Base-by-base conservation (phyloP, 352 stramenopile species). In the Phytophthora multivora region DNA sequence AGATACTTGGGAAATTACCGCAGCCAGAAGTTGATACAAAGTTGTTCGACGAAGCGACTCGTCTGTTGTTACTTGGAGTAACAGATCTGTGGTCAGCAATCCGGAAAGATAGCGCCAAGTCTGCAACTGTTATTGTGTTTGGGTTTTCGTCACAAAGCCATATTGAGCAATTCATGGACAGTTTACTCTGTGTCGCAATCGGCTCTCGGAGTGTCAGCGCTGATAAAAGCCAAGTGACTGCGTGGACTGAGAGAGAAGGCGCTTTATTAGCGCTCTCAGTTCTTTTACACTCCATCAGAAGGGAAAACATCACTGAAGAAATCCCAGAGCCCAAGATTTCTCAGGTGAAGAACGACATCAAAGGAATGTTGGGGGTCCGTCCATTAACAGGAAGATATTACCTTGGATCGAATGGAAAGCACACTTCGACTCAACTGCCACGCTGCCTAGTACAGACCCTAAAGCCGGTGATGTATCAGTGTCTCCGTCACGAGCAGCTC, bases 71-170 rank as follows among this genome's bases (percentile, higher is more conserved):
- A 10, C 63, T 88, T 21, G 78, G 78, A 0, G 53, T 85, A 10
- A 88, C 74, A 0, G 83, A 92, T 41, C 56, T 92, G 28, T 92
- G 83, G 83, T 92, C 83, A 2, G 77, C 77, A 16, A 77, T 92
- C 7, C 83, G 80, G 13, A 88, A 84, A 61, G 75, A 87, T 12
- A 75, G 58, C 7, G 67, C 77, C 1, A 70, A 53, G 12, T 41
- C 19, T 35, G 55, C 65, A 28, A 49, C 48, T 0, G 19, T 8
- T 3, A 74, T 87, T 26, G 64, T 50, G 11, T 39, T 81, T n/a
- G 30, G 59, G 18, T 59, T 83, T 13, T 51, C 67, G 7, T 64
- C 75, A 5, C 25, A 70, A 30, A 51, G 59, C 16, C 39, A 63
- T 10, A 58, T 89, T 26, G 77, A 89, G 30, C 28, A 52, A 2